Evolutionary conservation across 495 filamentous ascomycete species (phyloP), one percentile per base, ranked within the genome.

Genomic region (Lasiosphaeria hispida): DNA sequence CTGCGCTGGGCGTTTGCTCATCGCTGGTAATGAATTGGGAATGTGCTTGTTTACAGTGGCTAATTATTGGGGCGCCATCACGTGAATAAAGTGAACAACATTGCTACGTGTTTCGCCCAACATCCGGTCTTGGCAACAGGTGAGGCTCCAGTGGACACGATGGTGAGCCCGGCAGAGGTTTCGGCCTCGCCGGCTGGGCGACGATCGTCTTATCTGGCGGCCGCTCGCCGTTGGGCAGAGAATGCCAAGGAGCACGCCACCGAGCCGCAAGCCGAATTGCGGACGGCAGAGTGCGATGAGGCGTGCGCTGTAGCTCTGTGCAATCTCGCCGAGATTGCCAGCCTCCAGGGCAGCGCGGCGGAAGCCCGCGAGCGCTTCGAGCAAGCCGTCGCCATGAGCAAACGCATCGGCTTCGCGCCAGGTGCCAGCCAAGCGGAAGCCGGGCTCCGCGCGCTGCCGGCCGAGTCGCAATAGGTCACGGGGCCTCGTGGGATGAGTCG

Each of bases 291-390:
- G 66, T 97, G 94, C 67, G 91, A 96, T 73, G 62, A 85, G n/a
- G 88, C 84, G 11, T 97, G 94, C 68, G 88, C 86, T 0, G 86
- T 83, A 9, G 89, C 93, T n/a, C 87, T 86, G 40, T 85, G 89
- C 69, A 96, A 96, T 70, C 79, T 97, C 44, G 94, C 85, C 10
- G 87, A 92, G 58, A 83, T 98, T 60, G 86, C 90, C 1, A 80
- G 87, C 58, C 82, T 91, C 77, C 70, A 83, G 48, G 85, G 87
- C 2, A 77, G 88, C 63, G 57, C 72, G 0, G 73, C 77, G n/a
- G 81, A 87, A 61, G 94, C 94, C 11, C 73, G 74, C 59, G 75
- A 69, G 58, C 73, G 72, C 60, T 91, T 86, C 64, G 71, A 78
- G 39, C 83, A 96, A 64, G 88, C 90, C 13, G 74, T 76, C 41